Evolutionary conservation across 2,329 filamentous ascomycete genomes (phyloP).

Genomic region (Microcyclospora tardicrescens): DNA sequence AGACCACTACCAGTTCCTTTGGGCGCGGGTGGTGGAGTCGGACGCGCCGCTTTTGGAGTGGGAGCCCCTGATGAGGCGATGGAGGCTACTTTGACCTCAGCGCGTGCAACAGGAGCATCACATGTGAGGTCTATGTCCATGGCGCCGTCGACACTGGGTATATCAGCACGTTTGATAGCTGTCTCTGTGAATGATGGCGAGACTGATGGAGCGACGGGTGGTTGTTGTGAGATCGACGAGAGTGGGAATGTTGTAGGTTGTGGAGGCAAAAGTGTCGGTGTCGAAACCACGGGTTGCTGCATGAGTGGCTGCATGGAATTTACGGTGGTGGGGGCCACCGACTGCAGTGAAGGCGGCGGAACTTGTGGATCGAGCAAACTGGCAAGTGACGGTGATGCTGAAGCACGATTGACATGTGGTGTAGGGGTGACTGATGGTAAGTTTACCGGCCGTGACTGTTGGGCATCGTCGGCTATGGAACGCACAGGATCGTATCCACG

Average conservation of each 20-base stretch:
- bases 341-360: constrained; percentile 36
- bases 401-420: constrained; percentile 52
- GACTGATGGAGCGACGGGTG: constrained; percentile 1
- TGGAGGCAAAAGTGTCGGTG: constrained; percentile 9
- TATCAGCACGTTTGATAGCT: constrained; percentile 4
- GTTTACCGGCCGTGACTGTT: constrained; percentile 12
- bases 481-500: constrained; percentile 74
- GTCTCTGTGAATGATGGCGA: not conserved
- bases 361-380: constrained; percentile 57
- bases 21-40: constrained; percentile 35
- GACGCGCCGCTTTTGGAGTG: constrained; percentile 26
- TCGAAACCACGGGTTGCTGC: constrained; percentile 9
- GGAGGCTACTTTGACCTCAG: constrained; percentile 11
- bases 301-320: constrained; percentile 12
- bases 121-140: constrained; percentile 21
- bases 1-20: constrained; percentile 49
- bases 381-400: constrained; percentile 80
- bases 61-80: constrained; percentile 16
- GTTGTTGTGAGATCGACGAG: constrained; percentile 6
- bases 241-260: constrained; percentile 5
- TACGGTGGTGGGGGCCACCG: constrained; percentile 18
- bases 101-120: constrained; percentile 7
- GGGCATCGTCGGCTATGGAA: constrained; percentile 36
- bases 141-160: constrained; percentile 13
- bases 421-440: constrained; percentile 25